Percentiles rank a stretch among this genome's conserved stretches.
Evolutionary conservation across 1,139 yeast genomes (phyloP).

Genomic region (Scheffersomyces insectosa): DNA sequence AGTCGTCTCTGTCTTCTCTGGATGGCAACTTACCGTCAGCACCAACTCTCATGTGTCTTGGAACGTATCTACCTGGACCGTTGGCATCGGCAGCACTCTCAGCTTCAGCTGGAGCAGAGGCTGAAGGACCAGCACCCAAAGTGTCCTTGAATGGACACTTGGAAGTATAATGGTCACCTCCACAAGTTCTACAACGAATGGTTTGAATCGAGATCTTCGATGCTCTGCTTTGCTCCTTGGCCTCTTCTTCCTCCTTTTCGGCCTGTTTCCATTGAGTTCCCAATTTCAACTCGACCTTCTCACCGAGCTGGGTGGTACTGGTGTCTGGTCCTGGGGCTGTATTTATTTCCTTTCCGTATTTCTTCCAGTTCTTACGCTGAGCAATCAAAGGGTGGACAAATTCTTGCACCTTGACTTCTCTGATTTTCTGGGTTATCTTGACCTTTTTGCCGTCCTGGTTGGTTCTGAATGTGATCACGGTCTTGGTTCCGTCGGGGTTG

Average conservation of each 20-base stretch:
- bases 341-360: slow-evolving; percentile 81
- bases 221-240: slow-evolving; percentile 51
- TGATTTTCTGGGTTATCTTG: slow-evolving; percentile 82
- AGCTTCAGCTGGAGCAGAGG: slow-evolving; percentile 31
- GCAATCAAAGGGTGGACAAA: slow-evolving; percentile 79
- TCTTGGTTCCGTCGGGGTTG: slow-evolving; percentile 87
- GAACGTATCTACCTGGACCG: slow-evolving; percentile 59
- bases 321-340: slow-evolving; percentile 84
- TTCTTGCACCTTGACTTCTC: slow-evolving; percentile 75
- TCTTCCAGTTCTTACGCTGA: slow-evolving; percentile 68
- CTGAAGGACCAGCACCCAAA: slow-evolving; percentile 55
- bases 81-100: slow-evolving; percentile 38
- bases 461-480: slow-evolving; percentile 75
- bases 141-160: slow-evolving; percentile 97
- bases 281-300: slow-evolving; percentile 68
- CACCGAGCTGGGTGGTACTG: slow-evolving; percentile 88
- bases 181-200: slow-evolving; percentile 85
- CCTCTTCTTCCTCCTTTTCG: slow-evolving; percentile 55
- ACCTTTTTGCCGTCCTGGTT: slow-evolving; percentile 83
- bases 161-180: slow-evolving; percentile 90
- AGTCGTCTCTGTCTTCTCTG: slow-evolving; percentile 73
- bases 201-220: slow-evolving; percentile 27
- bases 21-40: slow-evolving; percentile 56
- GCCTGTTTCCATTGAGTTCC: slow-evolving; percentile 75
- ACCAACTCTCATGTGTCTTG: slow-evolving; percentile 72